Evolutionary conservation across 345 rosid genomes (phyloP).

Genomic region (Citrus sp.): DNA sequence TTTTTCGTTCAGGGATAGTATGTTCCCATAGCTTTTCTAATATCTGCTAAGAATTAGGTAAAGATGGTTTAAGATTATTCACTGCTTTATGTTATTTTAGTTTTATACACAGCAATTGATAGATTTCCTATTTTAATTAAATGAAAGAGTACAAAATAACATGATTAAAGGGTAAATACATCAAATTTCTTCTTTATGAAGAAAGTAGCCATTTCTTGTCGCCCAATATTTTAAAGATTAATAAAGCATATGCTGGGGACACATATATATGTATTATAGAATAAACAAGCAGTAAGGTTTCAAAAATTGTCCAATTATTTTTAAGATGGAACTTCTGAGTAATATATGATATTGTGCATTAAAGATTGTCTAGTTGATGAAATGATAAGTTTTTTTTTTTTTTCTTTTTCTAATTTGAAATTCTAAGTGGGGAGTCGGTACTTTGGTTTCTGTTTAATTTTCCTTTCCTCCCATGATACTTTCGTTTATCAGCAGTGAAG

Average conservation of each 20-base stretch:
- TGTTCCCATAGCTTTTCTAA: not conserved
- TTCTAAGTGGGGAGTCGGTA: not conserved
- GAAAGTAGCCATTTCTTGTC: slow-evolving; percentile 4
- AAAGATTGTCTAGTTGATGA: not conserved
- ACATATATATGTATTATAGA: not conserved
- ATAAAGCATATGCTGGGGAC: slow-evolving; percentile 1
- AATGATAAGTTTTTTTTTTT: not conserved
- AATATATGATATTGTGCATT: not conserved
- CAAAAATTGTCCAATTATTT: not conserved
- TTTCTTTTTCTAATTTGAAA: no score
- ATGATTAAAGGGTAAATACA: slow-evolving; percentile 19
- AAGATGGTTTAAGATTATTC: not conserved
- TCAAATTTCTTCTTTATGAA: slow-evolving; percentile 17
- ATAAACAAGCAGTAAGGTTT: not conserved
- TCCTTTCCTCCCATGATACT: no score
- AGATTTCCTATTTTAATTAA: not conserved
- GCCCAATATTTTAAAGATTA: not conserved
- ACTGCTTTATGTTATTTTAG: not conserved
- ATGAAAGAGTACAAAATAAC: slow-evolving; percentile 16
- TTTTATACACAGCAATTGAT: not conserved
- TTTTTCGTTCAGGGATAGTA: not conserved
- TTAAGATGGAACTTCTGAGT: not conserved
- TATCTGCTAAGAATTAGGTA: not conserved
- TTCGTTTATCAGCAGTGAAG: no score
- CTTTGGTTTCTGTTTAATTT: no score